These are phyloP conservation scores for Cicer arietinum DNA, from an alignment of 306 rosid species.

Conservation along the genomic window DNA sequence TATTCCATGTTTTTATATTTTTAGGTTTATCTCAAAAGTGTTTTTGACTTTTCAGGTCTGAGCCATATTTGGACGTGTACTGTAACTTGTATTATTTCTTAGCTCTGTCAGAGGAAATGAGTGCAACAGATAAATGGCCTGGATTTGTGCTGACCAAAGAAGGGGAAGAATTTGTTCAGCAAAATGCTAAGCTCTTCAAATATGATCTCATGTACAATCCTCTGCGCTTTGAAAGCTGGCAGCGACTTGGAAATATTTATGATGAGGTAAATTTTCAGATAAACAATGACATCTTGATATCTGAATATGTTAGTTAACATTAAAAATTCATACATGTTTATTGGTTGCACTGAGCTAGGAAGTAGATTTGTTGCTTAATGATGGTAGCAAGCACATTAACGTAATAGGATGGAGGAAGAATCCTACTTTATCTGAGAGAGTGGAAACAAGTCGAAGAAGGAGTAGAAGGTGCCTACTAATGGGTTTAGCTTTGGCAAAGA, in stretches of 20 bases:
- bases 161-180: conserved; percentile 95
- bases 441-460: conserved; percentile 93
- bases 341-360: conserved; percentile 65
- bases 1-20: conserved; percentile 42
- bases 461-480: conserved; percentile 93
- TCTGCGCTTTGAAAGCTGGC: conserved; percentile 95
- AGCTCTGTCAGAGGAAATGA: conserved; percentile 96
- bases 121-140: conserved; percentile 97
- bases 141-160: conserved; percentile 96
- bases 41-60: conserved; percentile 74
- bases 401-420: conserved; percentile 94
- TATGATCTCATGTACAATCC: conserved; percentile 87
- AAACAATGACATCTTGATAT: conserved; percentile 30
- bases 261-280: conserved; percentile 69
- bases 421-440: conserved; percentile 80
- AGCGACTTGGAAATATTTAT: conserved; percentile 87
- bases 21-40: conserved; percentile 41
- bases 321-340: conserved; percentile 33
- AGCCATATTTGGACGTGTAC: conserved; percentile 89
- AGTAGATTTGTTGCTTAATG: conserved; percentile 95
- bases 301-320: conserved; percentile 28
- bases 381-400: conserved; percentile 96
- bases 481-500: conserved; percentile 98
- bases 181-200: conserved; percentile 91
- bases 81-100: conserved; percentile 87